Evolutionary conservation across 179 eudicot species (phyloP), one percentile per base, ranked within the genome.

Genomic region (Spinacia oleracea): DNA sequence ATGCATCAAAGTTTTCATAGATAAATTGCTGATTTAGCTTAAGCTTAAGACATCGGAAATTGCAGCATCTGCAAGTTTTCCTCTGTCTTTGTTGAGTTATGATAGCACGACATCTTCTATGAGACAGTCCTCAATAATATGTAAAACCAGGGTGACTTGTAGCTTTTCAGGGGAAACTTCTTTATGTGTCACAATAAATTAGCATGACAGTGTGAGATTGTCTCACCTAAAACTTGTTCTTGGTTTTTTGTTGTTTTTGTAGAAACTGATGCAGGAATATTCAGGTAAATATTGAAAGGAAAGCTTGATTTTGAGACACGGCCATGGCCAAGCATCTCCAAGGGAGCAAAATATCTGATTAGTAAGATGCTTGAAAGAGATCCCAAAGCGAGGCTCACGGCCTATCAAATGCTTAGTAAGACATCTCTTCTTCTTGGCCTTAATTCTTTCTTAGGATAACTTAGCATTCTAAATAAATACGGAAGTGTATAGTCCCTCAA

Each of bases 241-340:
- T 1, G 15, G 1, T 27, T 70, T 23, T 46, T 21, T 66, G 42
- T 11, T 51, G 55, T 29, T 43, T 12, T 72, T 62, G 31, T 25
- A 86, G 88, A 86, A 77, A 86, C 86, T 9, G 84, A 86, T 34
- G 82, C 76, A 20, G 88, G 88, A 40, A 83, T 86, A 62, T 86
- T 86, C 56, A 82, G 72, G 80, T 80, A 86, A 67, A 77, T 86
- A 72, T 81, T 86, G 78, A 79, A 64, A 51, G 88, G 88, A 46
- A 79, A 53, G 72, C 25, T 86, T 1, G 83, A 83, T 48, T 84
- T 86, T 14, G 78, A 76, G 50, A 66, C 81, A 51, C 74, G 80
- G 38, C 86, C 86, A 76, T 86, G 88, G 88, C 84, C 84, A 70
- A 82, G 74, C 58, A 79, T 86, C 77, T 86, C 88, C 21, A 83